Conservation (phyloP, 1,284 basidiomycete species). For the Chiua sp. region DNA sequence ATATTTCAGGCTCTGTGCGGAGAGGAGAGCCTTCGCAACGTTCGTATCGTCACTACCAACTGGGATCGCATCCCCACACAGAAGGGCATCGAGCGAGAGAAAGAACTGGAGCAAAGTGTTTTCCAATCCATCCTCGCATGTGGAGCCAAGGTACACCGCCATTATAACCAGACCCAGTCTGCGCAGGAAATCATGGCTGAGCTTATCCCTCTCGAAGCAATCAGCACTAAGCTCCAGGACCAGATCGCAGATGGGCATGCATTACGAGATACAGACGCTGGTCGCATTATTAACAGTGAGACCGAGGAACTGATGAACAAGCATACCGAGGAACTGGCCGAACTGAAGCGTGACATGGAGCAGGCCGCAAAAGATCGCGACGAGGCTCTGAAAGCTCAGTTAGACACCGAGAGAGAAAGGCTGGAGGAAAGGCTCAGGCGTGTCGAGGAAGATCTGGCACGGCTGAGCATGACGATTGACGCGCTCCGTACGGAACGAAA, state of each 20-base stretch:
- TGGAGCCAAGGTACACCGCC: conserved; percentile 6
- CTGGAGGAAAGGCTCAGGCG: neutral
- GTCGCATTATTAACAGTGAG: neutral
- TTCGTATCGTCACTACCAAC: conserved; percentile 7
- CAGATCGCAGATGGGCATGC: neutral
- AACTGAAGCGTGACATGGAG: conserved; percentile 3
- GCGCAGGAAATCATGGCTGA: conserved; percentile 6
- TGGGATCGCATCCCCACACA: conserved; percentile 1
- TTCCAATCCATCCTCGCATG: conserved; percentile 4
- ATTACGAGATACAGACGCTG: conserved; percentile 1
- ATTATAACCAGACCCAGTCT: neutral
- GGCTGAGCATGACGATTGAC: neutral
- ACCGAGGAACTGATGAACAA: neutral
- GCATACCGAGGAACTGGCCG: conserved; percentile 1
- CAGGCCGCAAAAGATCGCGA: neutral
- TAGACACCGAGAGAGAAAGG: neutral
- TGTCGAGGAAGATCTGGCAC: neutral
- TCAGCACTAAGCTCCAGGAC: conserved; percentile 8
- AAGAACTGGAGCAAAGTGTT: neutral
- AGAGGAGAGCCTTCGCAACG: conserved; percentile 30
- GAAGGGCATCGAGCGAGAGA: conserved; percentile 2
- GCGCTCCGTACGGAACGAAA: neutral
- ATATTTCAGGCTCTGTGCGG: conserved; percentile 53
- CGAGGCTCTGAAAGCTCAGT: neutral
- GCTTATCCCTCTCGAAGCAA: neutral